Percentiles rank a stretch among this genome's conserved stretches.
Evolutionary conservation across 73 alveolate genomes (phyloP).

Genomic region (Paramecium primaurelia): DNA sequence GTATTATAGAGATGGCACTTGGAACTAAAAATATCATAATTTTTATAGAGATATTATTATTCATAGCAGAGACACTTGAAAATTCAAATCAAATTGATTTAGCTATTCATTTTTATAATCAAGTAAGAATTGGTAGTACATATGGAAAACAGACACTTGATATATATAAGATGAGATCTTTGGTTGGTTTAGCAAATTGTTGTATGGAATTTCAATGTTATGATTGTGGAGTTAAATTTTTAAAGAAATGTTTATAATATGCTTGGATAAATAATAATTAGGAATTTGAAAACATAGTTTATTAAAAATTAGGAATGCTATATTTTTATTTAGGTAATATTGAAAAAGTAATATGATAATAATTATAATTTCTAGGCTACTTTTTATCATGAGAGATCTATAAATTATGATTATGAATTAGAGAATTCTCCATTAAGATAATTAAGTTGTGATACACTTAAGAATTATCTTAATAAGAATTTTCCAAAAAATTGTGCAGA

Average conservation of each 20-base stretch:
- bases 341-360: neutral
- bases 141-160: neutral
- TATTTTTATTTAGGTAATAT: conserved; percentile 1
- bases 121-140: neutral
- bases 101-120: neutral
- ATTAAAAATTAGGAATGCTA: neutral
- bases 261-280: neutral
- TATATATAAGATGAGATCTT: neutral
- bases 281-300: neutral
- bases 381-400: conserved; percentile 24
- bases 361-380: neutral
- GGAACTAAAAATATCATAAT: neutral
- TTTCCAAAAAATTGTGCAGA: neutral
- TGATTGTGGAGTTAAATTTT: neutral
- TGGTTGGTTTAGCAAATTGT: neutral
- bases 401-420: conserved; percentile 36
- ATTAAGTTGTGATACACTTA: conserved; percentile 24
- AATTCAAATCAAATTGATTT: neutral
- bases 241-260: conserved; percentile 7
- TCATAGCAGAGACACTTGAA: neutral
- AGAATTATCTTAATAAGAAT: neutral
- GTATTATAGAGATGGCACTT: neutral
- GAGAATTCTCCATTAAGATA: neutral
- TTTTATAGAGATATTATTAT: neutral
- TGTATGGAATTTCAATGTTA: neutral